These are phyloP conservation scores for Strigomonas culicis DNA, from an alignment of 208 protist species.

Conservation along the genomic window DNA sequence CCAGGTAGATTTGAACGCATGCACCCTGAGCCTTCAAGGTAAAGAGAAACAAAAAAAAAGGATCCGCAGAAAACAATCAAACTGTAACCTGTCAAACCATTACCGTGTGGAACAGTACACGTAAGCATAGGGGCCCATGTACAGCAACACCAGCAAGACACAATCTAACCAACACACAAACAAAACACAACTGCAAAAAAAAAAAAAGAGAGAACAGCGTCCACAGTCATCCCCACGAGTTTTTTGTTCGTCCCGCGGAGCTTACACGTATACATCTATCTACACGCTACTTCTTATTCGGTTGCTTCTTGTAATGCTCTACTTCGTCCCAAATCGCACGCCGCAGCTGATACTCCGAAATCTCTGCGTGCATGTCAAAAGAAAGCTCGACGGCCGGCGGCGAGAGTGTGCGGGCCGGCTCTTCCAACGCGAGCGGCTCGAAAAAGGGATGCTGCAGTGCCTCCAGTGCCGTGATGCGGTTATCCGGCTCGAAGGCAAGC, in stretches of 20 bases:
- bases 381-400: conserved; percentile 56
- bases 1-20: no score
- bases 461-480: conserved; percentile 84
- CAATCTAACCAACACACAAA: neutral
- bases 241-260: neutral
- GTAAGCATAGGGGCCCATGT: no score
- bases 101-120: no score
- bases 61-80: neutral
- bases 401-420: conserved; percentile 24
- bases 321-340: conserved; percentile 80
- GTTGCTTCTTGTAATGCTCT: conserved; percentile 43
- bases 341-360: conserved; percentile 83
- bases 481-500: conserved; percentile 88
- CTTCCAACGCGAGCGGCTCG: conserved; percentile 39
- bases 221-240: neutral
- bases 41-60: neutral
- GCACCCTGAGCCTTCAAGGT: neutral
- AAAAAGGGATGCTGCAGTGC: conserved; percentile 89
- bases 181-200: neutral
- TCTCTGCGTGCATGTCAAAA: conserved; percentile 83
- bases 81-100: no score
- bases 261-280: neutral
- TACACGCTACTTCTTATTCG: conserved; percentile 25
- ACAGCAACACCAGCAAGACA: neutral
- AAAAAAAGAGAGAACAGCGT: conserved; percentile 5